Conservation (phyloP, 169 alveolate species). For the Babesia ovis region DNA sequence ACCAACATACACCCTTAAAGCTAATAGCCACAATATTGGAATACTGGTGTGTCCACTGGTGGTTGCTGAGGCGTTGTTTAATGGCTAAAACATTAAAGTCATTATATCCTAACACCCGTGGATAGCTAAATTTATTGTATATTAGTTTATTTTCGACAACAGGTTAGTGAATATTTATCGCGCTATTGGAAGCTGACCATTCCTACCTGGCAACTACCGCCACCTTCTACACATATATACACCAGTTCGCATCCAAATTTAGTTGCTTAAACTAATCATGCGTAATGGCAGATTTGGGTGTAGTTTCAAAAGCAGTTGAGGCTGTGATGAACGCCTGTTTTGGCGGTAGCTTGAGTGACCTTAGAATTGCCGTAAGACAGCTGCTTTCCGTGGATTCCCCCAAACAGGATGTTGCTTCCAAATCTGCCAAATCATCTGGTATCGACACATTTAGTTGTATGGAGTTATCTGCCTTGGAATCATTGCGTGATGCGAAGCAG, state of each 20-base stretch:
- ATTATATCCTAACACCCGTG: no score
- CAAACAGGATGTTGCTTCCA: neutral
- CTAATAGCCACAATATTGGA: neutral
- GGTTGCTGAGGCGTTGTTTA: neutral
- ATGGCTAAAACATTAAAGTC: no score
- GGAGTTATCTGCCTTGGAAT: constrained; percentile 60
- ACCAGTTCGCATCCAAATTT: no score
- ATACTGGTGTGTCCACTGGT: neutral
- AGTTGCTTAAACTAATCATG: no score
- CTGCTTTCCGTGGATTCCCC: constrained; percentile 41
- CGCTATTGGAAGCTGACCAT: no score
- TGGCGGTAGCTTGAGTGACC: constrained; percentile 53
- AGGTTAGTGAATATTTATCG: no score
- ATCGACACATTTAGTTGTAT: constrained; percentile 29
- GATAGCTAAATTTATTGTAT: no score
- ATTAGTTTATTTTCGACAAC: no score
- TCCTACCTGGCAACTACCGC: no score
- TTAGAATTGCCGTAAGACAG: constrained; percentile 24
- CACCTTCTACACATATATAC: no score
- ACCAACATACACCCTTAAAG: neutral
- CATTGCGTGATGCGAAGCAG: constrained; percentile 53
- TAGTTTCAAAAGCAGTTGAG: constrained; percentile 35
- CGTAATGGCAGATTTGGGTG: constrained; percentile 41
- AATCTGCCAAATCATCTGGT: neutral
- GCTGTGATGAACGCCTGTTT: constrained; percentile 48